phyloP scores from a whole-genome alignment of 148 eudicot genomes.

The Chenopodium album region DNA sequence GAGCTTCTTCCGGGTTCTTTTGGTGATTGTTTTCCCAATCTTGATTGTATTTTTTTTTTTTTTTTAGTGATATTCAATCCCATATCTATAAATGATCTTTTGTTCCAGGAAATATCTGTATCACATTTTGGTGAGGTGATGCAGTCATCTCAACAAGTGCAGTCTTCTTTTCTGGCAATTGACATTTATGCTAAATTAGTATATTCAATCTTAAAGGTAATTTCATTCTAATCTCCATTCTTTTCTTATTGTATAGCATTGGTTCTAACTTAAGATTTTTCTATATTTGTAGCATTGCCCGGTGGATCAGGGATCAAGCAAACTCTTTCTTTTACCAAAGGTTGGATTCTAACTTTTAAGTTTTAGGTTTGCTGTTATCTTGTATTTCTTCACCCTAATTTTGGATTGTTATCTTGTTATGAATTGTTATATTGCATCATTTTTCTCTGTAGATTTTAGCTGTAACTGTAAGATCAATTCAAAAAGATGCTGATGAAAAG shows the following conservation, averaged over 20 bases:
- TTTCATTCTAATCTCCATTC: slow-evolving; percentile 1
- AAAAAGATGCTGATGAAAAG: slow-evolving; percentile 84
- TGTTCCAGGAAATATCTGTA: slow-evolving; percentile 77
- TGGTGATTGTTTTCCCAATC: slow-evolving; percentile 40
- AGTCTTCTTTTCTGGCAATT: slow-evolving; percentile 82
- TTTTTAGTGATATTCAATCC: not conserved
- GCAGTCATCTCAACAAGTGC: slow-evolving; percentile 68
- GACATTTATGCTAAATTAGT: slow-evolving; percentile 86
- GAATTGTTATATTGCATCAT: not conserved
- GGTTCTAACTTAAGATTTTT: slow-evolving; percentile 23
- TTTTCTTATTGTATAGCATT: not conserved
- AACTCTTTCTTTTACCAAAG: slow-evolving; percentile 75
- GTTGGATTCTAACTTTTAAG: slow-evolving; percentile 31
- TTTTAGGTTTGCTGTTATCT: not conserved
- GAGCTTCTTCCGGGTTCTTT: slow-evolving; percentile 71
- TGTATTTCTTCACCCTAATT: not conserved
- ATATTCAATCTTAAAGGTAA: slow-evolving; percentile 81
- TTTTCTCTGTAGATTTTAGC: slow-evolving; percentile 57
- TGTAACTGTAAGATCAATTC: slow-evolving; percentile 69
- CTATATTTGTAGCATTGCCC: slow-evolving; percentile 59
- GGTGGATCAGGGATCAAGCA: slow-evolving; percentile 75
- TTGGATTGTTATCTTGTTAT: not conserved
- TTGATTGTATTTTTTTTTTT: not conserved
- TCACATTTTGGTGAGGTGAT: slow-evolving; percentile 77
- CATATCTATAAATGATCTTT: slow-evolving; percentile 2